Evolutionary conservation across 768 basidiomycete genomes (phyloP), one percentile per base, ranked within the genome.

Genomic region (Auriculariales sp.): DNA sequence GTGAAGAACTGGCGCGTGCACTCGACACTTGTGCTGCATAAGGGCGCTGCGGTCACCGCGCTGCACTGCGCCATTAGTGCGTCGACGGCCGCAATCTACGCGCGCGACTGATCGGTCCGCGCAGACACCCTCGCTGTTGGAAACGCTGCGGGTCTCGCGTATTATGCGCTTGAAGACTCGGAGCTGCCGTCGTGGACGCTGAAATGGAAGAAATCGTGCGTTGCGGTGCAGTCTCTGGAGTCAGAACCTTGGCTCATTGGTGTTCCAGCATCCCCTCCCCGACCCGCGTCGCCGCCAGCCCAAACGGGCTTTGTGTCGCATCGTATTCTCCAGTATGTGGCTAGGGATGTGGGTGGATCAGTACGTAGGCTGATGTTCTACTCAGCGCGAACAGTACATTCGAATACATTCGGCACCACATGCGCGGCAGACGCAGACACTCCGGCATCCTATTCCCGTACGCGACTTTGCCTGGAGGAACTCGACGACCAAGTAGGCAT

Each of bases 151-250:
- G 72, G 73, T 32, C 66, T 91, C 12, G 80, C 83, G 1, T 76
- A 89, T 0, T 85, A 86, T 57, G 84, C 84, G 2, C 66, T 89
- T 49, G 70, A 86, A 28, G 84, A 89, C 55, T 82, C 87, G 57
- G 84, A 88, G 61, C 73, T 90, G 15, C 83, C 80, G 14, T 84
- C 79, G 0, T 91, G 88, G 88, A 80, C 78, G 12, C 70, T 70
- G 60, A 88, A 88, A 66, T 91, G 88, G 88, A 70, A 70, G 17
- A 64, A 69, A 48, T 57, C 67, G 87, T 88, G 69, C 47, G 72
- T 29, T 59, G 19, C 39, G 7, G 11, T 45, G 31, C 22, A 46
- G 5, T 17, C 25, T 24, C 35, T 31, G 24, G 44, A 49, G 34
- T 47, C 9, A 46, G n/a, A 44, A 36, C 25, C 50, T 30, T 29